Percentiles rank a stretch among this genome's conserved stretches.
Evolutionary conservation across 208 protist species (phyloP).

Genomic region (Leishmania mexicana): DNA sequence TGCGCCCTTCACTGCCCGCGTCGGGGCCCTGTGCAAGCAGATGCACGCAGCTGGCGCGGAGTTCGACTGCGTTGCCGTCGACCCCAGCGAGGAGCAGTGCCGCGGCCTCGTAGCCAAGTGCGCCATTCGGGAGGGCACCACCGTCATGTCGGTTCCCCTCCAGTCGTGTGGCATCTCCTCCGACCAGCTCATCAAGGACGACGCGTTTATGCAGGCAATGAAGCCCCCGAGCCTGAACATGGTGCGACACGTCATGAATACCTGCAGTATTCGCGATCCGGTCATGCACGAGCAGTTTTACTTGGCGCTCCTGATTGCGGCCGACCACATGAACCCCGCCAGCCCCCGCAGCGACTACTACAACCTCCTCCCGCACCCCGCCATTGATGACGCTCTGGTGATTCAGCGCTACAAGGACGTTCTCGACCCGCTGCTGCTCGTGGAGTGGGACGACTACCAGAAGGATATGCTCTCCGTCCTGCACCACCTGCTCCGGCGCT

Average conservation of each 20-base stretch:
- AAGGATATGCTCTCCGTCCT: conserved; percentile 65
- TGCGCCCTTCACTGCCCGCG: conserved; percentile 20
- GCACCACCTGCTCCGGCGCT: conserved; percentile 48
- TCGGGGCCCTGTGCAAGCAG: conserved; percentile 28
- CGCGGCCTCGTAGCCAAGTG: conserved; percentile 59
- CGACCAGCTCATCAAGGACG: conserved; percentile 41
- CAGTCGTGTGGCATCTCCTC: conserved; percentile 39
- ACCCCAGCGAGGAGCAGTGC: conserved; percentile 35
- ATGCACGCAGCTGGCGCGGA: conserved; percentile 29
- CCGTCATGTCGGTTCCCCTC: conserved; percentile 68
- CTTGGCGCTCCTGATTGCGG: conserved; percentile 70
- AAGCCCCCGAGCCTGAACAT: conserved; percentile 55
- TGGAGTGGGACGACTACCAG: conserved; percentile 89
- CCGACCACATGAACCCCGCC: conserved; percentile 50
- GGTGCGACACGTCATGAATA: conserved; percentile 50
- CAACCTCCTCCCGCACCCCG: conserved; percentile 69
- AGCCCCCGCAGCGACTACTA: conserved; percentile 62
- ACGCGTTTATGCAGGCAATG: conserved; percentile 27
- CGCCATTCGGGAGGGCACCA: conserved; percentile 56
- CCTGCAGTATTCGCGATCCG: conserved; percentile 66
- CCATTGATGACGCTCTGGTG: conserved; percentile 61
- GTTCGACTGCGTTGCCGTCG: conserved; percentile 55
- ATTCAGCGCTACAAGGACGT: conserved; percentile 73
- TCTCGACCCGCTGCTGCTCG: conserved; percentile 61
- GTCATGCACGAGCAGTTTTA: conserved; percentile 76